These are phyloP conservation scores for Parachaetomium inaequale DNA, from an alignment of 495 filamentous ascomycete species.

Conservation along the genomic window DNA sequence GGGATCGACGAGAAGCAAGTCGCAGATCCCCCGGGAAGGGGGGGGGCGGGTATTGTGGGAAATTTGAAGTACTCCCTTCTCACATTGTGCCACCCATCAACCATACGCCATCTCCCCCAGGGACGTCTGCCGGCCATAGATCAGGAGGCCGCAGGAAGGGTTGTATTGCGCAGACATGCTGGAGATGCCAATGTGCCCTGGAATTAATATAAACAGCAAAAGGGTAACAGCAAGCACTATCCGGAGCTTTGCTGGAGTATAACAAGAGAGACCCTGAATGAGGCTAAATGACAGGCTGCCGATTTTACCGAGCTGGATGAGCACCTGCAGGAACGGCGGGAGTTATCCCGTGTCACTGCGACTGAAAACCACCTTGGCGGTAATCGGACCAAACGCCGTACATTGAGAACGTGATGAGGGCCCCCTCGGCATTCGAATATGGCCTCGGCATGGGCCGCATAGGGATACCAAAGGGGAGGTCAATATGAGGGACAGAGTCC, in stretches of 20 bases:
- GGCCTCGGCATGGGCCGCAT: background rate
- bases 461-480: background rate
- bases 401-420: background rate
- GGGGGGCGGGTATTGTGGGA: background rate
- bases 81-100: background rate
- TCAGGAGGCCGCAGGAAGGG: conserved; percentile 20
- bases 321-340: conserved; percentile 26
- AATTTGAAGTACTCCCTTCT: conserved; percentile 9
- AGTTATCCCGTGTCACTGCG: conserved; percentile 16
- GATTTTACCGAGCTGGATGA: conserved; percentile 29
- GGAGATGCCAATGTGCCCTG: background rate
- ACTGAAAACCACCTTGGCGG: conserved; percentile 27
- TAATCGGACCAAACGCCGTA: conserved; percentile 12
- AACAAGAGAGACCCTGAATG: conserved; percentile 13
- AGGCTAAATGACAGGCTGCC: conserved; percentile 36
- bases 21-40: background rate
- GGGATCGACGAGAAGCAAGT: conserved; percentile 4
- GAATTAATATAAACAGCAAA: conserved; percentile 13
- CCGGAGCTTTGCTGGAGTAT: conserved; percentile 27
- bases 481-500: background rate
- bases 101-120: background rate
- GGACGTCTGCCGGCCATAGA: conserved; percentile 22
- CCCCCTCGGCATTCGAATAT: conserved; percentile 23
- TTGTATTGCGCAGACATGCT: background rate
- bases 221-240: conserved; percentile 25